Conservation (phyloP, 1,284 basidiomycete species). For the Heterobasidion parviporum region DNA sequence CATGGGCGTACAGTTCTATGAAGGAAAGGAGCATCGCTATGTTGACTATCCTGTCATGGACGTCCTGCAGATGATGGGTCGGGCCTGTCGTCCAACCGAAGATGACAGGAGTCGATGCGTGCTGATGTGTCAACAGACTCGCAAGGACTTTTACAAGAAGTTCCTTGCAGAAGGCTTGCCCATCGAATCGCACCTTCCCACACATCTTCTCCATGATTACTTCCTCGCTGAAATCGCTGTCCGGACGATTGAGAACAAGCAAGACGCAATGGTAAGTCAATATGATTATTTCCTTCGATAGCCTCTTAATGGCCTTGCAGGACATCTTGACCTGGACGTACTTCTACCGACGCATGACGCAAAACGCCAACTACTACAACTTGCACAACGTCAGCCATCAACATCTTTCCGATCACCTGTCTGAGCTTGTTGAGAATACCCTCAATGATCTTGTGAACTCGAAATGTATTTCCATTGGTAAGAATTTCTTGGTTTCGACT, state of each 20-base stretch:
- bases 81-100: conserved; percentile 82
- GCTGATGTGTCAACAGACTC: conserved; percentile 93
- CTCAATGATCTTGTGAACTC: conserved; percentile 87
- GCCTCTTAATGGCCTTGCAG: conserved; percentile 25
- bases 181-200: conserved; percentile 90
- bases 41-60: conserved; percentile 97
- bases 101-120: conserved; percentile 89
- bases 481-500: conserved; percentile 16
- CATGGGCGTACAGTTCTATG: conserved; percentile 96
- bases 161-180: conserved; percentile 97
- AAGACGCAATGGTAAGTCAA: conserved; percentile 79
- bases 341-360: conserved; percentile 94
- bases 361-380: conserved; percentile 95
- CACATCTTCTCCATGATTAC: conserved; percentile 87
- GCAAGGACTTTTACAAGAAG: conserved; percentile 98
- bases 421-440: conserved; percentile 93
- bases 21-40: conserved; percentile 95
- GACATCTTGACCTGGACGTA: conserved; percentile 93
- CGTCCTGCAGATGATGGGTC: conserved; percentile 98
- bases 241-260: conserved; percentile 98
- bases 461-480: conserved; percentile 91
- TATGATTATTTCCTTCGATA: not conserved
- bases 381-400: conserved; percentile 90
- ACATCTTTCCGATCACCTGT: conserved; percentile 90
- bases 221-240: conserved; percentile 98